Evolutionary conservation across 2,329 filamentous ascomycete genomes (phyloP).

Genomic region (Cadophora luteo-olivacea): DNA sequence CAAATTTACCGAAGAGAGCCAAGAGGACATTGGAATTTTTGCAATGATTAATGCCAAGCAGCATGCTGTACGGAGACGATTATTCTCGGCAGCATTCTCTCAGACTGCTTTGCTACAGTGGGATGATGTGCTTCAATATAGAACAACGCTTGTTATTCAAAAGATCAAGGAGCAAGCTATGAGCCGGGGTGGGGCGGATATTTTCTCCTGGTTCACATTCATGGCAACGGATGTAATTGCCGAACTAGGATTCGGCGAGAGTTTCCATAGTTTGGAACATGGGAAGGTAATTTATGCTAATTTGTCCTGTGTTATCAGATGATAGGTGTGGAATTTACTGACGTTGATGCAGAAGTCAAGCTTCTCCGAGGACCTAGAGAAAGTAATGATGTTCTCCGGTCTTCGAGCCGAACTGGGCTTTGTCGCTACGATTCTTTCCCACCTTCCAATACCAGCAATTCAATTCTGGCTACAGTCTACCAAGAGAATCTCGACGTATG

Average conservation of each 20-base stretch:
- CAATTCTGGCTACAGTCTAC: not conserved
- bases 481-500: slow-evolving; percentile 20
- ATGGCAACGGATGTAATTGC: slow-evolving; percentile 12
- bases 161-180: slow-evolving; percentile 2
- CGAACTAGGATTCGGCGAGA: slow-evolving; percentile 7
- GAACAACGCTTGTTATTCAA: not conserved
- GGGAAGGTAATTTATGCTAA: not conserved
- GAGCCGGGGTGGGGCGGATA: slow-evolving; percentile 1
- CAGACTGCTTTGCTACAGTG: slow-evolving; percentile 3
- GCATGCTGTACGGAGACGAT: slow-evolving; percentile 50
- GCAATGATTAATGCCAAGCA: slow-evolving; percentile 49
- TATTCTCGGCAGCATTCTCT: slow-evolving; percentile 48
- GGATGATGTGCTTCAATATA: not conserved
- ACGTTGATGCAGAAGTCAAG: not conserved
- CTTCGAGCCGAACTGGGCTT: slow-evolving; percentile 2
- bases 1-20: slow-evolving; percentile 14
- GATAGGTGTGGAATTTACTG: not conserved
- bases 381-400: slow-evolving; percentile 8
- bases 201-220: slow-evolving; percentile 6
- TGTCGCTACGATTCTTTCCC: not conserved
- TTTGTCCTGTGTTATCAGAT: not conserved
- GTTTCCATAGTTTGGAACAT: slow-evolving; percentile 3
- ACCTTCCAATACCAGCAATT: not conserved
- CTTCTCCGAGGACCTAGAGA: slow-evolving; percentile 2
- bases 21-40: slow-evolving; percentile 44